Evolutionary conservation across 108 stramenopile genomes (phyloP).

Genomic region (Epithemia pelagica): DNA sequence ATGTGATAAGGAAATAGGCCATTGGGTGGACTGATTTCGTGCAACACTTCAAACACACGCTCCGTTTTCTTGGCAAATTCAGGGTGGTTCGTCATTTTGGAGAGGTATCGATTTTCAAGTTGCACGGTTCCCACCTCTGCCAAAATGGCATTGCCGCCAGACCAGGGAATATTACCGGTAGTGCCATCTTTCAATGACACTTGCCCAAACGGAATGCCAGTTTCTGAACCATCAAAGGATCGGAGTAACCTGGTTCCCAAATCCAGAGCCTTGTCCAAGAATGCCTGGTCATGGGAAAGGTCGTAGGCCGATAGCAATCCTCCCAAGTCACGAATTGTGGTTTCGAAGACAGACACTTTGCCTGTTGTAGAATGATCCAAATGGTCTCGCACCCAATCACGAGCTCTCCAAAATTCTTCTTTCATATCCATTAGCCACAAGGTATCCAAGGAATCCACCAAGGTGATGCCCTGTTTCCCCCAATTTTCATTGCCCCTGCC

Average conservation of each 20-base stretch:
- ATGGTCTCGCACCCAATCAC: constrained; percentile 78
- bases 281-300: constrained; percentile 53
- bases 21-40: constrained; percentile 42
- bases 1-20: constrained; percentile 44
- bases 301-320: constrained; percentile 92
- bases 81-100: constrained; percentile 46
- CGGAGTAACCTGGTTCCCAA: constrained; percentile 54
- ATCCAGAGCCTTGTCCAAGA: constrained; percentile 74
- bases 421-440: constrained; percentile 94
- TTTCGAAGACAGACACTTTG: constrained; percentile 92
- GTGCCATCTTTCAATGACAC: constrained; percentile 41
- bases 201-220: constrained; percentile 59
- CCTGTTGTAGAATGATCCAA: constrained; percentile 39
- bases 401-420: constrained; percentile 84
- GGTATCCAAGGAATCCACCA: constrained; percentile 94
- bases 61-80: constrained; percentile 67
- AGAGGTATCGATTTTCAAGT: constrained; percentile 87
- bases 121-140: constrained; percentile 87
- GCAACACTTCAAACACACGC: constrained; percentile 57
- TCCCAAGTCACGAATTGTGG: constrained; percentile 94
- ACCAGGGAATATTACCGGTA: constrained; percentile 41
- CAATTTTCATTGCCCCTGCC: constrained; percentile 44
- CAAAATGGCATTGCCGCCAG: constrained; percentile 34
- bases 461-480: constrained; percentile 89
- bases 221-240: constrained; percentile 47